phyloP scores from a whole-genome alignment of 192 early-diverging fungal genomes.

The Podila horticola region DNA sequence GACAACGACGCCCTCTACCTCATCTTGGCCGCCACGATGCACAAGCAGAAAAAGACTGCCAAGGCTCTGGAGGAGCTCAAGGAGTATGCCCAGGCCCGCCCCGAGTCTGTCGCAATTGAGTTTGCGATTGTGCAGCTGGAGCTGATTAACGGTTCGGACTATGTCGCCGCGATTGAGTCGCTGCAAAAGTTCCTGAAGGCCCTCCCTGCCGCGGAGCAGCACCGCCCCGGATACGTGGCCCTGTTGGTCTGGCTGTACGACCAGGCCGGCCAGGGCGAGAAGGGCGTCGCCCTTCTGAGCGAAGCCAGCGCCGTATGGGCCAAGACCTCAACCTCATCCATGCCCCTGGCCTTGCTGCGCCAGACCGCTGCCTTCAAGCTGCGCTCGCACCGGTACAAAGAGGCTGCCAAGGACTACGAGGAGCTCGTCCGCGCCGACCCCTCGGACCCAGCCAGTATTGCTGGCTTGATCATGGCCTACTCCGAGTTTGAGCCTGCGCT shows the following conservation, averaged over 20 bases:
- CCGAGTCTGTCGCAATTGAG: slow-evolving; percentile 61
- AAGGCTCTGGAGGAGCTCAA: slow-evolving; percentile 68
- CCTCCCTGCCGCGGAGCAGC: slow-evolving; percentile 45
- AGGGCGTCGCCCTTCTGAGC: slow-evolving; percentile 65
- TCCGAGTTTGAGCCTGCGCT: slow-evolving; percentile 65
- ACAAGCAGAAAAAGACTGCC: slow-evolving; percentile 63
- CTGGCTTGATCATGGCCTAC: slow-evolving; percentile 73
- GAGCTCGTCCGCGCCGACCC: slow-evolving; percentile 74
- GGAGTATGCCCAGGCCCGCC: slow-evolving; percentile 47
- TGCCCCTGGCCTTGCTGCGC: slow-evolving; percentile 57
- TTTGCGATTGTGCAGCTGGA: slow-evolving; percentile 73
- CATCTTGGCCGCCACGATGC: slow-evolving; percentile 64
- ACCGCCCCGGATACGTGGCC: slow-evolving; percentile 74
- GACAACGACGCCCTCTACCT: slow-evolving; percentile 68
- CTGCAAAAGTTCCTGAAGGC: slow-evolving; percentile 54
- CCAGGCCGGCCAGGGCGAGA: slow-evolving; percentile 66
- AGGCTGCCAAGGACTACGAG: slow-evolving; percentile 77
- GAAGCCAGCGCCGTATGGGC: slow-evolving; percentile 71
- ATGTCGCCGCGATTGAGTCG: slow-evolving; percentile 59
- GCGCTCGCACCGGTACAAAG: slow-evolving; percentile 61
- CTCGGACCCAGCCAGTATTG: slow-evolving; percentile 68
- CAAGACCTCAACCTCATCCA: slow-evolving; percentile 20
- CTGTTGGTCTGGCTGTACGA: slow-evolving; percentile 79
- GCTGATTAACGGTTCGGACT: slow-evolving; percentile 54
- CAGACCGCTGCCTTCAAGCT: slow-evolving; percentile 78